phyloP scores from a whole-genome alignment of 148 eudicot species.

The Cornus florida region DNA sequence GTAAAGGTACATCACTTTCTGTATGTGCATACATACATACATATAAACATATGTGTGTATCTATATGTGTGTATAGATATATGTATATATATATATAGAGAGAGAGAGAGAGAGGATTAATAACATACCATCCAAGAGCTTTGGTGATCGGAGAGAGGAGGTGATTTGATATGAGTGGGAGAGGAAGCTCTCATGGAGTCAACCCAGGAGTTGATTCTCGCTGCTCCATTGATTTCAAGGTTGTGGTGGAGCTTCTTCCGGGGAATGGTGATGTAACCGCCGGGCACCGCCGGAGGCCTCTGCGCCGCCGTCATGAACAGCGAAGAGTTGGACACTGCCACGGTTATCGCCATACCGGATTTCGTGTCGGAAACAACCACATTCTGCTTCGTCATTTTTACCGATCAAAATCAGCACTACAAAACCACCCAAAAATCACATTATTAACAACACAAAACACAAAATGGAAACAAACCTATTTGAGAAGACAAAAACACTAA shows the following conservation, averaged over 20 bases:
- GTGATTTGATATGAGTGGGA: conserved; percentile 63
- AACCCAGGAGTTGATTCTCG: conserved; percentile 58
- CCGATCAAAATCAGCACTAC: conserved; percentile 8
- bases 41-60: background rate
- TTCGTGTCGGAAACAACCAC: conserved; percentile 41
- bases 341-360: conserved; percentile 24
- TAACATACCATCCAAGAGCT: conserved; percentile 44
- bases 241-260: conserved; percentile 48
- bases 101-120: conserved; percentile 3
- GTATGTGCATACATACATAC: background rate
- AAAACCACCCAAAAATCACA: background rate
- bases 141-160: conserved; percentile 28
- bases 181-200: conserved; percentile 87
- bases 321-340: conserved; percentile 28
- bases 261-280: conserved; percentile 41
- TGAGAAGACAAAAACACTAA: background rate
- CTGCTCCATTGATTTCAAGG: conserved; percentile 41
- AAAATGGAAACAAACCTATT: conserved; percentile 14
- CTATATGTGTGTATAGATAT: background rate
- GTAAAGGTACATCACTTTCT: no score
- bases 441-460: background rate
- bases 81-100: background rate
- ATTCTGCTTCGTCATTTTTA: conserved; percentile 47
- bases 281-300: conserved; percentile 50
- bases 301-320: conserved; percentile 31